Conservation (phyloP, 768 basidiomycete genomes). For the Fibroporia radiculosa region DNA sequence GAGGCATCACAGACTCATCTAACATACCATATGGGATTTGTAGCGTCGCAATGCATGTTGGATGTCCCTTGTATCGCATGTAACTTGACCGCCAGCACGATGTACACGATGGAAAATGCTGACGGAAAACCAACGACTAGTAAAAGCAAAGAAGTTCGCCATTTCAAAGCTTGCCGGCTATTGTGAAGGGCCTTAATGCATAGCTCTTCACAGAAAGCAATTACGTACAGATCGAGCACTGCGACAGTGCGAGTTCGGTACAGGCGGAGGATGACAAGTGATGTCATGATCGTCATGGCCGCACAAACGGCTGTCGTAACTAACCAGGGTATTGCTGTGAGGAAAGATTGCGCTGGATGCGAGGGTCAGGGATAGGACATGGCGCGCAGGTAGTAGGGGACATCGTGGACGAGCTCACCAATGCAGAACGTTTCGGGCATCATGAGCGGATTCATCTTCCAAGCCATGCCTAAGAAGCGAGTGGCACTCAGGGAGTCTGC, state of each 20-base stretch:
- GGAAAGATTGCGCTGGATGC: slow-evolving; percentile 11
- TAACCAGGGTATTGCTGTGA: slow-evolving; percentile 16
- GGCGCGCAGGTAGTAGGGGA: not conserved
- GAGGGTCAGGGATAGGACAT: not conserved
- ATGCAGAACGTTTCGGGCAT: slow-evolving; percentile 58
- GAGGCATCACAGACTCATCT: not conserved
- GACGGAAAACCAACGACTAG: slow-evolving; percentile 43
- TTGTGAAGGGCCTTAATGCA: not conserved
- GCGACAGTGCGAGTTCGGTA: slow-evolving; percentile 3
- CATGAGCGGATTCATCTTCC: slow-evolving; percentile 49
- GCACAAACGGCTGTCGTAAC: slow-evolving; percentile 18
- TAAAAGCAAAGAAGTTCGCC: slow-evolving; percentile 38
- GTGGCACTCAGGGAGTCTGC: not conserved
- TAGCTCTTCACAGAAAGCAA: not conserved
- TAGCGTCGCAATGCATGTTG: slow-evolving; percentile 53
- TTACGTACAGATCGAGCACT: slow-evolving; percentile 7
- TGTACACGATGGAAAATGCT: slow-evolving; percentile 34
- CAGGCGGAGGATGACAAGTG: slow-evolving; percentile 10
- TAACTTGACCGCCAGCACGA: slow-evolving; percentile 34
- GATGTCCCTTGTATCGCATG: slow-evolving; percentile 40
- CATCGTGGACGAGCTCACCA: no score
- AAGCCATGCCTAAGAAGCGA: slow-evolving; percentile 46
- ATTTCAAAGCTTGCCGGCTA: slow-evolving; percentile 35
- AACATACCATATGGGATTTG: slow-evolving; percentile 49
- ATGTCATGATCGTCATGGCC: slow-evolving; percentile 19